Percentiles rank a stretch among this genome's conserved stretches.
Evolutionary conservation across 805 yeast genomes (phyloP).

Genomic region (Hanseniaspora singularis): DNA sequence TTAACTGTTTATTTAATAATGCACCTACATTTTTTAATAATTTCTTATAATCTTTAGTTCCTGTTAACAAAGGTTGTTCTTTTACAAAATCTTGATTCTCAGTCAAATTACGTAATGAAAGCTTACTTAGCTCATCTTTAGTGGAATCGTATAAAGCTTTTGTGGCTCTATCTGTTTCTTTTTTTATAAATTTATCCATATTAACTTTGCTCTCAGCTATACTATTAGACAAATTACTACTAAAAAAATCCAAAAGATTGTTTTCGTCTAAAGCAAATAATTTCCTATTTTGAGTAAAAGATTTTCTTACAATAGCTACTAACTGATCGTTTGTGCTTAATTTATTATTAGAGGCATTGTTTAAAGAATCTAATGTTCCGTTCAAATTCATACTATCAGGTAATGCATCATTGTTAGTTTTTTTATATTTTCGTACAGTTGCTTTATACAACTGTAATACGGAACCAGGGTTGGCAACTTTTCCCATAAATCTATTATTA

Average conservation of each 20-base stretch:
- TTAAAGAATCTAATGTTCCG: slow-evolving; percentile 5
- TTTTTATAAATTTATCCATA: slow-evolving; percentile 58
- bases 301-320: slow-evolving; percentile 2
- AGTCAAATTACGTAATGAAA: neutral
- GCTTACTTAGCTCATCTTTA: slow-evolving; percentile 9
- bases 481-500: slow-evolving; percentile 80
- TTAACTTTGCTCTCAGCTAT: slow-evolving; percentile 12
- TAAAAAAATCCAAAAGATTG: slow-evolving; percentile 5
- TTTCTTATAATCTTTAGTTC: slow-evolving; percentile 7
- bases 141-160: slow-evolving; percentile 5
- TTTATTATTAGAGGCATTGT: too few species aligned
- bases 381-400: slow-evolving; percentile 13
- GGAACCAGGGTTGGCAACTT: slow-evolving; percentile 83
- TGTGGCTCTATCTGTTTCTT: slow-evolving; percentile 53
- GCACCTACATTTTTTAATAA: neutral
- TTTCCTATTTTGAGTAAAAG: neutral
- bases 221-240: slow-evolving; percentile 6
- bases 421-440: slow-evolving; percentile 23
- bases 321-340: slow-evolving; percentile 10
- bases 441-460: slow-evolving; percentile 60
- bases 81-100: neutral
- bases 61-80: slow-evolving; percentile 4
- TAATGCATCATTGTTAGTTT: neutral
- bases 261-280: slow-evolving; percentile 8
- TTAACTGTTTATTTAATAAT: slow-evolving; percentile 6